A percentile compares a stretch with the other conserved stretches of the same genome.
These are phyloP conservation scores for Penicillium sp. DNA, from an alignment of 2,329 filamentous ascomycete genomes.

Conservation along the genomic window DNA sequence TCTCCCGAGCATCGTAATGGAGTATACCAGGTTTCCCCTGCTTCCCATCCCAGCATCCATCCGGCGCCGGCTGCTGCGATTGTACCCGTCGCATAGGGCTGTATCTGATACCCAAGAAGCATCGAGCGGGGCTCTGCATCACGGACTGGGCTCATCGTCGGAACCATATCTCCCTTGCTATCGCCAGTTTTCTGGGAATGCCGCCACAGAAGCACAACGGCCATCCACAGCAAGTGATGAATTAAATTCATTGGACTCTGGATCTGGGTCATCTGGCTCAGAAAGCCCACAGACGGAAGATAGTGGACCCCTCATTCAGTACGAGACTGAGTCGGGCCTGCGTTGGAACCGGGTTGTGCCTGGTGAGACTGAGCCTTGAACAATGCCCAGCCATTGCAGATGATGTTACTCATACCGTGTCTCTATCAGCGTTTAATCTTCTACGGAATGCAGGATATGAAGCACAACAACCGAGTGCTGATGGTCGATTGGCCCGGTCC, in stretches of 20 bases:
- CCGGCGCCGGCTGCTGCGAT: constrained; percentile 31
- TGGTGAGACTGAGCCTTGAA: constrained; percentile 25
- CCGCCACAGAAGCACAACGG: constrained; percentile 10
- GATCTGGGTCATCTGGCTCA: constrained; percentile 12
- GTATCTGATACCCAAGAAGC: constrained; percentile 3
- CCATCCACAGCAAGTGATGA: constrained; percentile 29
- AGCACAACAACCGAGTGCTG: constrained; percentile 36
- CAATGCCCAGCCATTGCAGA: not conserved
- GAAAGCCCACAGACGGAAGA: constrained; percentile 12
- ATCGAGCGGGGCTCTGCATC: constrained; percentile 7
- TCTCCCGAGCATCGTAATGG: constrained; percentile 13
- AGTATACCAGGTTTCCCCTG: constrained; percentile 24
- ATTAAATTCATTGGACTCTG: constrained; percentile 20
- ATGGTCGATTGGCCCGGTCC: constrained; percentile 37
- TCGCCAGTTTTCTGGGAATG: not conserved
- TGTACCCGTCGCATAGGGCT: constrained; percentile 26
- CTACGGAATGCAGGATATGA: constrained; percentile 42
- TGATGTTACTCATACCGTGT: constrained; percentile 4
- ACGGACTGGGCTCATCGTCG: constrained; percentile 15
- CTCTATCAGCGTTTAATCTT: constrained; percentile 37
- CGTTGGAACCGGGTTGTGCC: constrained; percentile 41
- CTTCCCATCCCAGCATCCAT: constrained; percentile 33
- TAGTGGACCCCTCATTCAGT: constrained; percentile 20
- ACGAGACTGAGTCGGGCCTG: constrained; percentile 37
- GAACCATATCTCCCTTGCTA: constrained; percentile 22